Evolutionary conservation across 176 grass and related monocot genomes (phyloP).

Genomic region (Musa troglodytarum): DNA sequence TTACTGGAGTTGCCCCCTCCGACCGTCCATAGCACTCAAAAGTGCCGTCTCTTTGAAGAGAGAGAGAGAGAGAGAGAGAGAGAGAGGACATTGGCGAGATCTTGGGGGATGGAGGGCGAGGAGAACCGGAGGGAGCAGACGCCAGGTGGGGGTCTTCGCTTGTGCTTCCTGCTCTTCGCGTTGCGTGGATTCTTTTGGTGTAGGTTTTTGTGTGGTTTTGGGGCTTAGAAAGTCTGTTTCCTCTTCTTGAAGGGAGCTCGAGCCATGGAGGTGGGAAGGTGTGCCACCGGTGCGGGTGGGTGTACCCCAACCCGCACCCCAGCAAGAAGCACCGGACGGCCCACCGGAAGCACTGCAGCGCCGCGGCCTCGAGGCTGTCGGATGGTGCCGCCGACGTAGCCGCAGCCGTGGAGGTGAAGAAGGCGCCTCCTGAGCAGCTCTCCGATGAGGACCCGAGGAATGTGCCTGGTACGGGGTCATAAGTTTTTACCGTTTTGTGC

Average conservation of each 20-base stretch:
- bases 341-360: slow-evolving; percentile 53
- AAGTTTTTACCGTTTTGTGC: neutral
- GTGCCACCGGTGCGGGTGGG: slow-evolving; percentile 54
- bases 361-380: neutral
- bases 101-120: neutral
- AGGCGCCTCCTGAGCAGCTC: too few relatives aligned
- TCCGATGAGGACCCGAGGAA: neutral
- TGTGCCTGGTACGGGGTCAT: neutral
- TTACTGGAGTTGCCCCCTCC: too few relatives aligned
- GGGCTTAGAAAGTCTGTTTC: neutral
- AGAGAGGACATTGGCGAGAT: neutral
- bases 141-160: neutral
- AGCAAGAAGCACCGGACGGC: slow-evolving; percentile 53
- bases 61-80: neutral
- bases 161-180: neutral
- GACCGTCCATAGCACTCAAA: too few relatives aligned
- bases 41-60: too few relatives aligned
- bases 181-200: neutral
- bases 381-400: neutral
- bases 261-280: slow-evolving; percentile 29
- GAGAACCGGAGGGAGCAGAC: neutral
- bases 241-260: neutral
- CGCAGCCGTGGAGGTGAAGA: neutral
- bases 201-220: neutral
- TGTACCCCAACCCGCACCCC: slow-evolving; percentile 42